phyloP scores from a whole-genome alignment of 1,284 basidiomycete genomes.

The Ustilago xerochloae region DNA sequence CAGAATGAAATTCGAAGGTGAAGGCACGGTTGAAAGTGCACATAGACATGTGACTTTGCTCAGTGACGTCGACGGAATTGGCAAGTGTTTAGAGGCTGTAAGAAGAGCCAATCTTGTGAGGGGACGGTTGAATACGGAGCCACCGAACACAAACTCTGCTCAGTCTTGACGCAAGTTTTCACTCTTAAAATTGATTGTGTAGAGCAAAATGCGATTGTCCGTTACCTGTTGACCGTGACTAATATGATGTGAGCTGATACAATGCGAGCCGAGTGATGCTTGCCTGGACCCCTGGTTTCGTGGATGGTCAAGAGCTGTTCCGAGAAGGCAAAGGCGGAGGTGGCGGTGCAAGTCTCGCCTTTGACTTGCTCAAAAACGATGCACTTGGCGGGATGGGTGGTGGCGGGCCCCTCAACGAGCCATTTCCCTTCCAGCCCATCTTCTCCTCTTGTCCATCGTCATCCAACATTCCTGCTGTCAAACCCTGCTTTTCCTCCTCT shows the following conservation, averaged over 20 bases:
- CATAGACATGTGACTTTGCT: constrained; percentile 62
- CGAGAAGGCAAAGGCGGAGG: constrained; percentile 34
- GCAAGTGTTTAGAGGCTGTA: constrained; percentile 38
- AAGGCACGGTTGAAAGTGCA: constrained; percentile 56
- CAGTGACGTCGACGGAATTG: constrained; percentile 52
- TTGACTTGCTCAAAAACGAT: constrained; percentile 27
- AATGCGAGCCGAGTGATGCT: too few relatives aligned
- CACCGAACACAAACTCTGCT: neutral
- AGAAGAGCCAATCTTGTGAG: constrained; percentile 31
- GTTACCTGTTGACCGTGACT: neutral
- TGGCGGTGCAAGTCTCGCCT: constrained; percentile 23
- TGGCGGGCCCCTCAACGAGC: constrained; percentile 14
- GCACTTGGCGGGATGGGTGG: constrained; percentile 42
- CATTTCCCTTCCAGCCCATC: neutral
- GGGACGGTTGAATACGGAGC: neutral
- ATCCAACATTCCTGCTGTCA: constrained; percentile 7
- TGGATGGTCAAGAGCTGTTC: constrained; percentile 13
- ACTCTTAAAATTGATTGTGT: neutral
- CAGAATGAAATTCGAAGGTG: constrained; percentile 26
- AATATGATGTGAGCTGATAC: neutral
- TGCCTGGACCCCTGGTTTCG: too few relatives aligned
- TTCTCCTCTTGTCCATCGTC: constrained; percentile 6
- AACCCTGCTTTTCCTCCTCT: constrained; percentile 22
- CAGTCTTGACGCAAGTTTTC: neutral
- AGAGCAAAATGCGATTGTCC: constrained; percentile 7